Evolutionary conservation across 768 basidiomycete genomes (phyloP), one percentile per base, ranked within the genome.

Genomic region (Macrocybe gigantea): DNA sequence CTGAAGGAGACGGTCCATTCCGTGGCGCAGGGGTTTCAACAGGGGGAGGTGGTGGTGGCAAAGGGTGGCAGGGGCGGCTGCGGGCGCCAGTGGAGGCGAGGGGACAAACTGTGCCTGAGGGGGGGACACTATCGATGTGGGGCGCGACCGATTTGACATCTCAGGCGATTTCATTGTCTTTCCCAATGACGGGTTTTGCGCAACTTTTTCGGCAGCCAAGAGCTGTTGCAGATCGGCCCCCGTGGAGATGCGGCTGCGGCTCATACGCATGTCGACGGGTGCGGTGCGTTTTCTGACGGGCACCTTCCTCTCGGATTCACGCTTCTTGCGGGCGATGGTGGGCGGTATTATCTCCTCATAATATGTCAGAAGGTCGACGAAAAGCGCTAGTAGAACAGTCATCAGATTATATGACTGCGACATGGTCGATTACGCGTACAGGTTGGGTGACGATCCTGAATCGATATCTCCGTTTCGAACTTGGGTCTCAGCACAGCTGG

Each of bases 361-460:
- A 53, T 87, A 75, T 50, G 79, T 83, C 54, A 97, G 54, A 1
- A 98, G 75, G 59, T 95, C 93, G 33, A 92, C 79, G 64, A 96
- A 85, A 51, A 97, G 68, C 38, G 88, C 88, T 90, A 42, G 41
- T 15, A 11, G 40, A 14, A 33, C 45, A 14, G 50, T 42, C 43
- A 52, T 42, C 22, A 45, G 33, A 31, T 32, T 15, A 10, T 41
- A 10, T 39, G 1, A 36, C 38, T 41, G 31, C 7, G 9, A 42
- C 1, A 22, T 7, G 34, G 3, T 31, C 8, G 38, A 36, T 8
- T 3, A 29, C 22, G 70, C 80, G 55, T 63, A 86, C 89, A 67
- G 11, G 85, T 77, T 44, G 91, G 82, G 69, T 95, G 85, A 36
- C 92, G 87, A 61, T 93, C 93, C 63, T 95, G 91, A 51, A 98